phyloP scores from a whole-genome alignment of 1,139 yeast genomes.

The Pichia kudriavzevii region DNA sequence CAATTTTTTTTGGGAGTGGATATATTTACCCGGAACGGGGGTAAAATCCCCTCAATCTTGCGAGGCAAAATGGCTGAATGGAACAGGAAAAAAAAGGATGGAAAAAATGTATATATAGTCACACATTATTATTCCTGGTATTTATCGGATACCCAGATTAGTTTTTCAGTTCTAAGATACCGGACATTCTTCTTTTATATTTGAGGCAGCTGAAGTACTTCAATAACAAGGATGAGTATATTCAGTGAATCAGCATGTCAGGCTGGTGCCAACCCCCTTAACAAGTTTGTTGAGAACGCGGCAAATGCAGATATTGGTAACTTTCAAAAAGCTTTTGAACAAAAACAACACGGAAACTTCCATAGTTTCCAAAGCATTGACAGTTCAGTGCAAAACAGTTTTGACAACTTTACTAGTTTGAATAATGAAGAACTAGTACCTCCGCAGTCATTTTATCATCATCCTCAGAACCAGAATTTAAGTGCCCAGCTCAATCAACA shows the following conservation, averaged over 20 bases:
- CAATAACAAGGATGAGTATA: slow-evolving; percentile 7
- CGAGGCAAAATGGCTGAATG: no score
- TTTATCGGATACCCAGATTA: slow-evolving; percentile 1
- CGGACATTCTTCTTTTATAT: neutral
- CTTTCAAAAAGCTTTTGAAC: neutral
- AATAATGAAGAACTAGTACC: no score
- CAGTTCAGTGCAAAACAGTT: slow-evolving; percentile 11
- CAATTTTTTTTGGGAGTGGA: no score
- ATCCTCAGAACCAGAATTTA: no score
- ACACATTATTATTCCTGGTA: no score
- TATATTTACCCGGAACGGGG: no score
- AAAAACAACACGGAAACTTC: neutral
- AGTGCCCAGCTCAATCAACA: neutral
- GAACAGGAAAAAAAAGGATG: no score
- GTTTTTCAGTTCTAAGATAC: neutral
- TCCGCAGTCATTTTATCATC: no score
- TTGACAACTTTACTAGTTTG: no score
- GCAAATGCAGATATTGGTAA: neutral
- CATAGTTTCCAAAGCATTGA: slow-evolving; percentile 14
- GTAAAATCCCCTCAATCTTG: no score
- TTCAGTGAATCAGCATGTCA: slow-evolving; percentile 8
- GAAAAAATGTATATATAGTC: no score
- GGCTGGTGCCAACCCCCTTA: slow-evolving; percentile 6
- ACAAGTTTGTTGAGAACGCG: slow-evolving; percentile 4
- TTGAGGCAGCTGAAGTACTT: neutral